These are phyloP conservation scores for Viridothelium virens DNA, from an alignment of 495 filamentous ascomycete species.

Conservation along the genomic window DNA sequence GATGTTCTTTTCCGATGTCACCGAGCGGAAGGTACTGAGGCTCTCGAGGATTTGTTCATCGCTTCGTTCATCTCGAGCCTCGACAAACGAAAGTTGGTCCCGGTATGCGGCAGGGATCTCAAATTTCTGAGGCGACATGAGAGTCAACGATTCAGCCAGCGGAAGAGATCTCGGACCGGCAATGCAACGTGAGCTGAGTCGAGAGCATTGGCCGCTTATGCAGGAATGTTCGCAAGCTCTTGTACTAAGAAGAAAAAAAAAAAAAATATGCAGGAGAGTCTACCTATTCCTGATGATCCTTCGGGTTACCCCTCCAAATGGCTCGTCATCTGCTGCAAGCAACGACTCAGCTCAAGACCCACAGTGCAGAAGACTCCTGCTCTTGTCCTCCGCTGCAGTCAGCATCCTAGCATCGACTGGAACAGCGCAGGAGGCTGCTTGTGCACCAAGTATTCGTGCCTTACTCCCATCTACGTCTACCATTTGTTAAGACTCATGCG, in stretches of 20 bases:
- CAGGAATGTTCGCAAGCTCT: constrained; percentile 9
- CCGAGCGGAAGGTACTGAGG: constrained; percentile 19
- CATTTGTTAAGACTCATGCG: constrained; percentile 2
- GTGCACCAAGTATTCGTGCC: constrained; percentile 7
- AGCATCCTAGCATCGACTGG: constrained; percentile 8
- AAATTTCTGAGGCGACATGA: constrained; percentile 10
- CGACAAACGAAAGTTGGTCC: constrained; percentile 13
- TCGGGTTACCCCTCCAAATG: constrained; percentile 4
- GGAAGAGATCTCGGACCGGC: constrained; percentile 8
- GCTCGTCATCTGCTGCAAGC: constrained; percentile 9
- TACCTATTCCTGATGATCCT: not conserved
- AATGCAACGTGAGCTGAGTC: constrained; percentile 9
- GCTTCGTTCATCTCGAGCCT: constrained; percentile 19
- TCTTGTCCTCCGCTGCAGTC: constrained; percentile 10
- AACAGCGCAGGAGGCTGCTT: constrained; percentile 8
- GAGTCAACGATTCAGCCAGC: constrained; percentile 9
- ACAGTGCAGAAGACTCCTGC: constrained; percentile 8
- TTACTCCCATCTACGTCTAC: constrained; percentile 5
- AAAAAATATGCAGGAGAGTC: constrained; percentile 1
- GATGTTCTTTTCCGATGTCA: constrained; percentile 40
- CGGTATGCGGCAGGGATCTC: constrained; percentile 8
- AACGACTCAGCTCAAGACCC: constrained; percentile 7
- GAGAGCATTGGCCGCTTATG: constrained; percentile 9
- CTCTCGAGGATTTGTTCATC: constrained; percentile 23
- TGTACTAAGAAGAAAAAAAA: constrained; percentile 8